A percentile compares a stretch with the other conserved stretches of the same genome.
phyloP scores from a whole-genome alignment of 352 stramenopile genomes.

The Phytopythium helicoides region DNA sequence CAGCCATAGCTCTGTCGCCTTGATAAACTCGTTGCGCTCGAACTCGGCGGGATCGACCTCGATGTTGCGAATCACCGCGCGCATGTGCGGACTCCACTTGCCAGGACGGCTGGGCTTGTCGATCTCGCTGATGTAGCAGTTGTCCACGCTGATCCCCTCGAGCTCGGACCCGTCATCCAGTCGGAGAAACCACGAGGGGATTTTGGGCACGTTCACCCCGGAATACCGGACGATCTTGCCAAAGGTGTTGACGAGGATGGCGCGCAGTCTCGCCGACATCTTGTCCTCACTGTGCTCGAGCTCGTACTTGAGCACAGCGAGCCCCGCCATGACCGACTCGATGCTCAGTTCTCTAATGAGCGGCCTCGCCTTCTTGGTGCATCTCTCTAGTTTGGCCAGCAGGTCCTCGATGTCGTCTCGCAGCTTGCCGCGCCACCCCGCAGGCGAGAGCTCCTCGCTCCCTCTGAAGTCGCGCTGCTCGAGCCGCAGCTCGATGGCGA shows the following conservation, averaged over 20 bases:
- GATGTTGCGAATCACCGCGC: constrained; percentile 39
- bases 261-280: constrained; percentile 12
- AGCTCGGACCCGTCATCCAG: constrained; percentile 15
- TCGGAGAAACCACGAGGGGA: constrained; percentile 23
- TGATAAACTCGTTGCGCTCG: constrained; percentile 22
- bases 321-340: constrained; percentile 1
- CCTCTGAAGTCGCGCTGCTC: constrained; percentile 8
- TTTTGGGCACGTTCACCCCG: constrained; percentile 14
- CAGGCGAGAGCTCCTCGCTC: background rate
- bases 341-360: background rate
- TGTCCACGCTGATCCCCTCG: constrained; percentile 11
- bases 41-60: constrained; percentile 18
- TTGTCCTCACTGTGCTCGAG: constrained; percentile 16
- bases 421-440: constrained; percentile 3
- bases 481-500: constrained; percentile 13
- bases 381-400: too few species aligned
- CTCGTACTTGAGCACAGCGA: constrained; percentile 28
- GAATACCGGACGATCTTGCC: constrained; percentile 19
- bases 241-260: constrained; percentile 19
- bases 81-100: constrained; percentile 20
- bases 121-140: constrained; percentile 15
- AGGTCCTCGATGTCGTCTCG: constrained; percentile 14
- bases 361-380: too few species aligned
- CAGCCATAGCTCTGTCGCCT: constrained; percentile 37
- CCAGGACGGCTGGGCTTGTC: constrained; percentile 12